Conservation (phyloP, 1,139 yeast species). For the Yamadazyma dendronema region DNA sequence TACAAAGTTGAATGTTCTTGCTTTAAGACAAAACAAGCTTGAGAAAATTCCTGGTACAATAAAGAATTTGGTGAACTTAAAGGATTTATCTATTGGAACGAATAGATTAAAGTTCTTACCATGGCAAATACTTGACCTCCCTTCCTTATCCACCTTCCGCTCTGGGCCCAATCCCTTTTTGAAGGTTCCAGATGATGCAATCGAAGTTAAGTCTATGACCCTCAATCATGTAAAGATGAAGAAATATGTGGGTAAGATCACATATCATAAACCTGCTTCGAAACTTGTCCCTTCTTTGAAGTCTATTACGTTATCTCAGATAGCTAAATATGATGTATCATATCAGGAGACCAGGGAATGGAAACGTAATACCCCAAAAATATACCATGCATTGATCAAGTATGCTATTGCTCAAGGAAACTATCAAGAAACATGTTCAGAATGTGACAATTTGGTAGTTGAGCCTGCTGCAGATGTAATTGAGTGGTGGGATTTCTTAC, state of each 20-base stretch:
- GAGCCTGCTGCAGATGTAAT: conserved; percentile 43
- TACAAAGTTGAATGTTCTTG: conserved; percentile 42
- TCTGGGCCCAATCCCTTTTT: conserved; percentile 48
- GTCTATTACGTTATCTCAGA: conserved; percentile 31
- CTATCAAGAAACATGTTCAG: conserved; percentile 35
- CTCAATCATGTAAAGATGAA: conserved; percentile 11
- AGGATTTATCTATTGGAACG: conserved; percentile 40
- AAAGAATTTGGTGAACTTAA: conserved; percentile 29
- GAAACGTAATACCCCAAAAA: conserved; percentile 38
- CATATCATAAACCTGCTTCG: conserved; percentile 13
- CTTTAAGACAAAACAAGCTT: conserved; percentile 39
- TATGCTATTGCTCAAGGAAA: conserved; percentile 42
- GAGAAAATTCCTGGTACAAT: conserved; percentile 35
- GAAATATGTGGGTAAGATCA: conserved; percentile 27
- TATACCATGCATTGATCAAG: conserved; percentile 33
- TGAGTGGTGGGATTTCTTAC: conserved; percentile 50
- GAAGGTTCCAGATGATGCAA: conserved; percentile 29
- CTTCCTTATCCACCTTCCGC: conserved; percentile 29
- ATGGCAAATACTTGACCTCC: conserved; percentile 32
- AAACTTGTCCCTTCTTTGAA: conserved; percentile 31
- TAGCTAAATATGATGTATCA: conserved; percentile 44
- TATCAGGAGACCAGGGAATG: conserved; percentile 44
- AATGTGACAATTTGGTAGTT: conserved; percentile 34
- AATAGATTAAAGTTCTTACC: conserved; percentile 38
- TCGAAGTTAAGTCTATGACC: conserved; percentile 15